Conservation (phyloP, 1,139 yeast genomes). For the Sugiyamaella paludigena region DNA sequence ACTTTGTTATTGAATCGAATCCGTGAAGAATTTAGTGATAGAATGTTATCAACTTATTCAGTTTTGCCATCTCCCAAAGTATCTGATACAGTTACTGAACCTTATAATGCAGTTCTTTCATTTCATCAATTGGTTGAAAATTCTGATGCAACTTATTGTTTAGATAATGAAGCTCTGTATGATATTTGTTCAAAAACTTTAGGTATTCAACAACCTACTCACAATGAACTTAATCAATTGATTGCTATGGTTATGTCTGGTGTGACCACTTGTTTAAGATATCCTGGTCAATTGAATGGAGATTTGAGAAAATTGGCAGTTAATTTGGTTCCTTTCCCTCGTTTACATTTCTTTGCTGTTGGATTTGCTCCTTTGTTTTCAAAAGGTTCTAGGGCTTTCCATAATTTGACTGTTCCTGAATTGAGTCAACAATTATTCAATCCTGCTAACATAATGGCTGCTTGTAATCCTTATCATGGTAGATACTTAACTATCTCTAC, state of each 20-base stretch:
- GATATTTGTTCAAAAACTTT: slow-evolving; percentile 45
- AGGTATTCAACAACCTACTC: slow-evolving; percentile 41
- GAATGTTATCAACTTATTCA: slow-evolving; percentile 48
- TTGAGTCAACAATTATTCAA: slow-evolving; percentile 47
- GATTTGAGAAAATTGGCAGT: slow-evolving; percentile 48
- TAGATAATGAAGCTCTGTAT: slow-evolving; percentile 47
- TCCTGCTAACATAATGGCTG: slow-evolving; percentile 47
- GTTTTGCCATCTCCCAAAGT: slow-evolving; percentile 46
- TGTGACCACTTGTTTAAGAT: slow-evolving; percentile 46
- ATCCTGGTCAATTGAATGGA: slow-evolving; percentile 49
- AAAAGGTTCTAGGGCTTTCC: slow-evolving; percentile 41
- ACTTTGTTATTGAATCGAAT: slow-evolving; percentile 43
- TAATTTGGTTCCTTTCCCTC: slow-evolving; percentile 48
- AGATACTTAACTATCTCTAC: slow-evolving; percentile 46
- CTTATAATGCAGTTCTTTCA: slow-evolving; percentile 45
- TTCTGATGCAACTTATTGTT: slow-evolving; percentile 46
- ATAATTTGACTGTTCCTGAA: slow-evolving; percentile 44
- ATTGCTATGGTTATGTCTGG: slow-evolving; percentile 48
- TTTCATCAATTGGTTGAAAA: slow-evolving; percentile 45
- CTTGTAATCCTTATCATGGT: slow-evolving; percentile 45
- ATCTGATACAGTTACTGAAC: slow-evolving; percentile 47
- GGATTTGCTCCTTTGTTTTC: slow-evolving; percentile 47
- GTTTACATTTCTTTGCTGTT: slow-evolving; percentile 47
- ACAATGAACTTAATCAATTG: slow-evolving; percentile 43
- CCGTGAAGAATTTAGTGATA: slow-evolving; percentile 46